Conservation (phyloP, 108 stramenopile species). For the Nitzschia sp. region DNA sequence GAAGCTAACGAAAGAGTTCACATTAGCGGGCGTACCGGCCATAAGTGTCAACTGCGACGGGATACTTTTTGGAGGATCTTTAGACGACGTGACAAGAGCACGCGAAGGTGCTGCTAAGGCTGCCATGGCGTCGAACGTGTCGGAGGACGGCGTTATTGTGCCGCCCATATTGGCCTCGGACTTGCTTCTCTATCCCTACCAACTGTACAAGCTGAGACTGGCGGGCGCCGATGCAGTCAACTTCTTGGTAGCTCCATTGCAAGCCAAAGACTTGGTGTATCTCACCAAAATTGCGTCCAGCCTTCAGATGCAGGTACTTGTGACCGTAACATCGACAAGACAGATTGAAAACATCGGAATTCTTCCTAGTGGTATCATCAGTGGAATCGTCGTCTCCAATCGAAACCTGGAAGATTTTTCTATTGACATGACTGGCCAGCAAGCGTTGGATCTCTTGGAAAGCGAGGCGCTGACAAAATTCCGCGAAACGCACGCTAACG, state of each 20-base stretch:
- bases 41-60: constrained; percentile 82
- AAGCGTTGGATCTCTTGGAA: constrained; percentile 65
- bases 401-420: constrained; percentile 78
- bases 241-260: constrained; percentile 72
- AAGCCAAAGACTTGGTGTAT: constrained; percentile 77
- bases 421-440: constrained; percentile 70
- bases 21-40: constrained; percentile 53
- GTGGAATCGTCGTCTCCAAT: constrained; percentile 73
- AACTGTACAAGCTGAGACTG: constrained; percentile 82
- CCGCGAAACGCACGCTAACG: constrained; percentile 51
- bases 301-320: constrained; percentile 64
- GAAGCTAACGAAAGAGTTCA: constrained; percentile 70
- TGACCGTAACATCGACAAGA: constrained; percentile 63
- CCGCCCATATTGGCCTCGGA: constrained; percentile 87
- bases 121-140: constrained; percentile 31
- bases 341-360: constrained; percentile 55
- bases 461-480: constrained; percentile 66
- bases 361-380: constrained; percentile 47
- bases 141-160: constrained; percentile 58
- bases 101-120: constrained; percentile 55
- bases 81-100: constrained; percentile 70
- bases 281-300: constrained; percentile 80
- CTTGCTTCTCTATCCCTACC: constrained; percentile 84
- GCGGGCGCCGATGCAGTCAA: constrained; percentile 89
- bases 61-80: constrained; percentile 78